These are phyloP conservation scores for Ulota crispa DNA, from an alignment of 225 moss, liverwort and hornwort genomes.

Conservation along the genomic window DNA sequence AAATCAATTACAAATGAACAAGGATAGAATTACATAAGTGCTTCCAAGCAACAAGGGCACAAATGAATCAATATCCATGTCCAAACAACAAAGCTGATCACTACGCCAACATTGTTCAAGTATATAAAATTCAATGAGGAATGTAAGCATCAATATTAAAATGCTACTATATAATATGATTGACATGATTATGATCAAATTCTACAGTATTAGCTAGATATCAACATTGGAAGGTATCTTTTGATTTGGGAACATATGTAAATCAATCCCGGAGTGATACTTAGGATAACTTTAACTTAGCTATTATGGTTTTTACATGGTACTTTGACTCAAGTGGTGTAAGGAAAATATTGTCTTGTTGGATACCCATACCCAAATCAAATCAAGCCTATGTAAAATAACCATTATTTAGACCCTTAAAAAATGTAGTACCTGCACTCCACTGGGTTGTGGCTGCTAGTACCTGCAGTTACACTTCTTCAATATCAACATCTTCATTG, in stretches of 20 bases:
- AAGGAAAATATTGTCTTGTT: not conserved
- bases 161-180: not conserved
- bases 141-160: not conserved
- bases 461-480: not conserved
- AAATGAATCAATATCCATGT: not conserved
- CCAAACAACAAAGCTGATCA: conserved; percentile 4
- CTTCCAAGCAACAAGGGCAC: conserved; percentile 2
- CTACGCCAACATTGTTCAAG: not conserved
- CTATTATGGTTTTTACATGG: not conserved
- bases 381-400: too few relatives aligned
- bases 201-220: not conserved
- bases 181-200: not conserved
- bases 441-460: not conserved
- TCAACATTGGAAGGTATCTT: not conserved
- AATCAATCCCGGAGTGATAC: not conserved
- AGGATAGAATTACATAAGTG: too few relatives aligned
- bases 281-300: not conserved
- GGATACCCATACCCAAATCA: not conserved
- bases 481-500: conserved; percentile 20
- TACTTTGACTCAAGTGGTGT: not conserved
- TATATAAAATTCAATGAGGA: too few relatives aligned
- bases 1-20: too few relatives aligned
- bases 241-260: not conserved
- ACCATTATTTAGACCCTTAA: too few relatives aligned
- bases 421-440: too few relatives aligned